Evolutionary conservation across 2,329 filamentous ascomycete species (phyloP), one percentile per base, ranked within the genome.

Genomic region (Colletotrichum simmondsii): DNA sequence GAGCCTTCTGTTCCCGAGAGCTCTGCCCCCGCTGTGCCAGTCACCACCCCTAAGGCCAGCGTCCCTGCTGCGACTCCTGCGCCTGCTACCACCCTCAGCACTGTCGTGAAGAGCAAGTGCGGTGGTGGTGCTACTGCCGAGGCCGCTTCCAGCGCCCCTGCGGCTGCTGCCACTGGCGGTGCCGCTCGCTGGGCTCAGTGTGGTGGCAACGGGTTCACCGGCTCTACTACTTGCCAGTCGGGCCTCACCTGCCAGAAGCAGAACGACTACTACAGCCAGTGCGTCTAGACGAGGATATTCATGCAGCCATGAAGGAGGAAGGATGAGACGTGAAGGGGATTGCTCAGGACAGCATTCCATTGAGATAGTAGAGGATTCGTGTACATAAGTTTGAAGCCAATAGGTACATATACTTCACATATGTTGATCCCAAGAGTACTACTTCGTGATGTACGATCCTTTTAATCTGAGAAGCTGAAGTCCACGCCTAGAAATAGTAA

Each of bases 211-310:
- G 79, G 77, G 42, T 85, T 76, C 72, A 79, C 61, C 16, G 84
- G 85, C 19, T 77, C 82, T 58, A 84, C 78, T 3, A 74, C 73
- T 10, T 86, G 85, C 75, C 78, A 73, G 28, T 74, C 77, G 24
- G 79, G 79, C 11, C 80, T 69, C 57, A 83, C 77, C 24, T 86
- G 84, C 79, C 78, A 75, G 56, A 80, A 79, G 71, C 46, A 78
- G 68, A 86, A 85, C 75, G 78, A 80, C 65, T 85, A 77, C 74
- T 86, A 85, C 77, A 81, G 66, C 26, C 84, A 86, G 77, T 86
- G 84, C 75, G 68, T 83, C 72, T 85, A 78, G 30, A 10, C 0
- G 28, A 19, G 11, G 2, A 24, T n/a, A 2, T n/a, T 6, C 24
- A 12, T 3, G 5, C 12, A n/a, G 4, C 10, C 5, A 4, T 22